A percentile compares a stretch with the other conserved stretches of the same genome.
Conservation (phyloP, 1,284 basidiomycete species). For the Moesziomyces parantarcticus region DNA sequence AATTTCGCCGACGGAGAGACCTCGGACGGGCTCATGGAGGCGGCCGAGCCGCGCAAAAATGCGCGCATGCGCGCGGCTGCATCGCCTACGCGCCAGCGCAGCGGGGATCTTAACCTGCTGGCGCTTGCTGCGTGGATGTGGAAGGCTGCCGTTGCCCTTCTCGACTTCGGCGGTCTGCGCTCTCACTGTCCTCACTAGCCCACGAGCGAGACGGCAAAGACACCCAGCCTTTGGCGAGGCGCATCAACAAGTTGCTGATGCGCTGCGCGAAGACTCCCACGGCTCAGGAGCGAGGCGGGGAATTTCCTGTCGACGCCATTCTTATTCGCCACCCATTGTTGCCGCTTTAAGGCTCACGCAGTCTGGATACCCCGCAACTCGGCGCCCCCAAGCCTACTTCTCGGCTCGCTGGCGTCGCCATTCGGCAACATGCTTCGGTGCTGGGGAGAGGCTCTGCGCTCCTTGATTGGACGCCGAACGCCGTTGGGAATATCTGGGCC, state of each 20-base stretch:
- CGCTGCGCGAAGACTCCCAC: no score
- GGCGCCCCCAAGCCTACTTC: background rate
- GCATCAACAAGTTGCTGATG: no score
- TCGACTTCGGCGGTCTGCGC: background rate
- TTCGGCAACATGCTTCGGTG: background rate
- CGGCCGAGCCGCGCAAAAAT: background rate
- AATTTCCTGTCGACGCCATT: background rate
- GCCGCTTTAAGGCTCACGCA: background rate
- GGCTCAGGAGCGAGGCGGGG: background rate
- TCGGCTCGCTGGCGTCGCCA: background rate
- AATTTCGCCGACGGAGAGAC: conserved; percentile 2
- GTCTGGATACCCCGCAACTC: background rate
- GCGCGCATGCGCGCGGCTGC: background rate
- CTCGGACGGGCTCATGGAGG: background rate
- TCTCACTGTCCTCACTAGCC: background rate
- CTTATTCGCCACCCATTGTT: background rate
- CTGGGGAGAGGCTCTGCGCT: background rate
- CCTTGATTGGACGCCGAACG: background rate
- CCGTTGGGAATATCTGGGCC: background rate
- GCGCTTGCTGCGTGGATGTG: background rate
- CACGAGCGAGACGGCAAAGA: background rate
- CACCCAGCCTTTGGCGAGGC: background rate
- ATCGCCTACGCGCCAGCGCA: background rate
- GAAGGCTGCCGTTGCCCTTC: background rate
- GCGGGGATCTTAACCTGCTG: background rate